These are phyloP conservation scores for Thielaviopsis musarum DNA, from an alignment of 2,329 filamentous ascomycete genomes.

Conservation along the genomic window DNA sequence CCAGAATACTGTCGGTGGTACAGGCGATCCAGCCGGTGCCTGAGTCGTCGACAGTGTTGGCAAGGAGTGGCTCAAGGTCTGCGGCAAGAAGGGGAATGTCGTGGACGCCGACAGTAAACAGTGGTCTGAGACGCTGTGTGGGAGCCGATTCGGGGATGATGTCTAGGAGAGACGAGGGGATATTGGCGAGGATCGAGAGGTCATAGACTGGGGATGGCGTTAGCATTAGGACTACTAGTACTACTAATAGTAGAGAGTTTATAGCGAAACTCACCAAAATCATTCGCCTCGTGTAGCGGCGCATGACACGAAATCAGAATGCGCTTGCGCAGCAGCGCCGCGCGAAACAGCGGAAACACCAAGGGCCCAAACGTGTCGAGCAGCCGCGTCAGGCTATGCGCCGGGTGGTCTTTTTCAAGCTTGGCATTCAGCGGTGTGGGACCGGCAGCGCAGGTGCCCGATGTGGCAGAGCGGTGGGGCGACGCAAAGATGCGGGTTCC, in stretches of 20 bases:
- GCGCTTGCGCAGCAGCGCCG: slow-evolving; percentile 69
- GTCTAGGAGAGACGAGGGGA: slow-evolving; percentile 58
- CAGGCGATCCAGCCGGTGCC: slow-evolving; percentile 69
- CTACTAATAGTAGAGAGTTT: neutral
- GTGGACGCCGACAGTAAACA: slow-evolving; percentile 90
- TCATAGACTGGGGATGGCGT: slow-evolving; percentile 55
- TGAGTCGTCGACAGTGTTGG: slow-evolving; percentile 19
- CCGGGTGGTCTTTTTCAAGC: slow-evolving; percentile 50
- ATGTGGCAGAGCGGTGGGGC: neutral
- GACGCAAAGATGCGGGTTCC: slow-evolving; percentile 1
- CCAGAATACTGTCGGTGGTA: slow-evolving; percentile 85
- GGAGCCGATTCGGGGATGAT: slow-evolving; percentile 46
- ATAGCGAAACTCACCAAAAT: slow-evolving; percentile 66
- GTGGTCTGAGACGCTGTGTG: slow-evolving; percentile 51
- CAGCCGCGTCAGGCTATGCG: slow-evolving; percentile 61
- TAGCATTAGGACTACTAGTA: neutral
- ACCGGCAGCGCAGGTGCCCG: neutral
- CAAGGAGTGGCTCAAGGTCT: slow-evolving; percentile 29
- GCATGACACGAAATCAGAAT: slow-evolving; percentile 76
- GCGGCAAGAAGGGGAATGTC: slow-evolving; percentile 64
- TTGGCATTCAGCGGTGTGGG: neutral
- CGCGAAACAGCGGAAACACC: slow-evolving; percentile 79
- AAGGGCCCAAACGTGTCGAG: slow-evolving; percentile 77
- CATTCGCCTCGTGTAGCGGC: slow-evolving; percentile 70
- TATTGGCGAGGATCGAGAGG: slow-evolving; percentile 79